Percentiles rank a stretch among this genome's conserved stretches.
phyloP scores from a whole-genome alignment of 768 basidiomycete species.

The Rhodotorula kratochvilovae region DNA sequence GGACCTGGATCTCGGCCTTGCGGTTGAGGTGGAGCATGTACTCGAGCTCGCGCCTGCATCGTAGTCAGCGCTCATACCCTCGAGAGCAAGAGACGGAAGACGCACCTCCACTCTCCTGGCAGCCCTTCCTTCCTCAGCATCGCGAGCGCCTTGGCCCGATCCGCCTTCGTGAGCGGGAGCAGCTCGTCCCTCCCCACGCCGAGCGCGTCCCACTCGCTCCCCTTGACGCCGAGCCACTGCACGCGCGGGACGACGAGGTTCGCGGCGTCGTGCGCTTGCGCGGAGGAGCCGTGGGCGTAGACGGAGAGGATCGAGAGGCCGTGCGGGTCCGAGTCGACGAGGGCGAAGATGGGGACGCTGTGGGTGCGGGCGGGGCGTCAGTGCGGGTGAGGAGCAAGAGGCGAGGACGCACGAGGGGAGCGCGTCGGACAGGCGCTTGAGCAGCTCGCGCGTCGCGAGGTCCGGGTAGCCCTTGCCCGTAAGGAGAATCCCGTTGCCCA shows the following conservation, averaged over 20 bases:
- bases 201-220: conserved; percentile 51
- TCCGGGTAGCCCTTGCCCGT: conserved; percentile 94
- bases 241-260: conserved; percentile 59
- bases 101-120: conserved; percentile 67
- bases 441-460: conserved; percentile 77
- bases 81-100: conserved; percentile 8
- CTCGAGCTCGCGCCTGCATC: conserved; percentile 67
- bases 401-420: conserved; percentile 51
- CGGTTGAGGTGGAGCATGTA: conserved; percentile 73
- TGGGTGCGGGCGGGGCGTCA: background rate
- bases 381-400: background rate
- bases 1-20: conserved; percentile 83
- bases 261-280: conserved; percentile 65
- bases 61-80: too few relatives aligned
- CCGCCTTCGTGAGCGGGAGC: conserved; percentile 64
- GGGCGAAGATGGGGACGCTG: conserved; percentile 69
- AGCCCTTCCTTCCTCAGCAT: conserved; percentile 58
- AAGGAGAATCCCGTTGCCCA: conserved; percentile 37
- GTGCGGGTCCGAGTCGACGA: conserved; percentile 88
- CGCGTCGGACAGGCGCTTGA: conserved; percentile 64
- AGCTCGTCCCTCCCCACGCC: conserved; percentile 59
- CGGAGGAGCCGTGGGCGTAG: conserved; percentile 73
- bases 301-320: conserved; percentile 87
- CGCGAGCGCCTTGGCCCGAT: conserved; percentile 68
- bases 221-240: conserved; percentile 73